phyloP scores from a whole-genome alignment of 441 rosid species.

The Croton laevigatus region DNA sequence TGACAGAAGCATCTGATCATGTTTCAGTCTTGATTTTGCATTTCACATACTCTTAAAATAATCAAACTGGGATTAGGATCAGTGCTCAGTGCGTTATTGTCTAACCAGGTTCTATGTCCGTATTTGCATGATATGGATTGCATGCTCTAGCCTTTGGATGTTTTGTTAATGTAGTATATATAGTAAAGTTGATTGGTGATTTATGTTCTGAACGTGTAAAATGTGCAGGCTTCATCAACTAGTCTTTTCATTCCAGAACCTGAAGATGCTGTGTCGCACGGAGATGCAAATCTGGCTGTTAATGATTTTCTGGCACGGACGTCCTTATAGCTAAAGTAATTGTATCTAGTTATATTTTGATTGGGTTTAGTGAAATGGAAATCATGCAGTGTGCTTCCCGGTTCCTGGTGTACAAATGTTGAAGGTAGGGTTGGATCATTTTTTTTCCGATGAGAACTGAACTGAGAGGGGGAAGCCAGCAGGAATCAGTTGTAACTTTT shows the following conservation, averaged over 20 bases:
- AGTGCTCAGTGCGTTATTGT: not conserved
- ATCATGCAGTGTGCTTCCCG: slow-evolving; percentile 9
- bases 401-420: slow-evolving; percentile 1
- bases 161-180: not conserved
- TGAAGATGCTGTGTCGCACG: slow-evolving; percentile 95
- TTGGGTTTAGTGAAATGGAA: slow-evolving; percentile 17
- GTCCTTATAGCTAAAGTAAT: slow-evolving; percentile 30
- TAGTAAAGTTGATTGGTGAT: not conserved
- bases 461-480: not conserved
- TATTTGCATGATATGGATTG: not conserved
- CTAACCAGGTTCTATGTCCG: not conserved
- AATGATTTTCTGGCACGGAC: slow-evolving; percentile 82
- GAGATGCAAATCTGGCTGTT: slow-evolving; percentile 87
- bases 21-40: not conserved
- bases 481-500: slow-evolving; percentile 21
- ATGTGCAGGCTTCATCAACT: slow-evolving; percentile 73
- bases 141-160: not conserved
- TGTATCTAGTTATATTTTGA: slow-evolving; percentile 15
- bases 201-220: not conserved
- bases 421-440: not conserved
- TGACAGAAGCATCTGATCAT: not conserved
- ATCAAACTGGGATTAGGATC: not conserved
- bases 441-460: not conserved
- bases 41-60: not conserved
- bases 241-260: slow-evolving; percentile 90